Base-by-base conservation (phyloP, 768 basidiomycete genomes). In the Trametes meyenii region DNA sequence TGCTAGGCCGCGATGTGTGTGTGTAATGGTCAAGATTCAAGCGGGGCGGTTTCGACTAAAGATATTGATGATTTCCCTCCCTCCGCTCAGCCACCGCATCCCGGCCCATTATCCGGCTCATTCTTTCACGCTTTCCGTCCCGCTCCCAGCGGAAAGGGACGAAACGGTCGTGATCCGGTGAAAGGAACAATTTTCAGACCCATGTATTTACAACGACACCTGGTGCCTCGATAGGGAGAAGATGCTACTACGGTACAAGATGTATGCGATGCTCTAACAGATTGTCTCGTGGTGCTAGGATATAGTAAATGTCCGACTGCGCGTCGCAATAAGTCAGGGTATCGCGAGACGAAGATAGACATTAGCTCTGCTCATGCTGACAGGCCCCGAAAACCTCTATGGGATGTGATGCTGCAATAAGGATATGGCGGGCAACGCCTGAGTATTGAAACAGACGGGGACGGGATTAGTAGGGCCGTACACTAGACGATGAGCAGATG, bases 241-340 rank as follows among this genome's bases (percentile, higher is more conserved):
- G 58, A 65, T 66, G 60, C 61, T 67, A 68, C 64, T 72, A 72
- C 69, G 68, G 65, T 73, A 71, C 69, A 73, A 69, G 75, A 74
- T 81, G 76, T 33, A 33, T 85, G 83, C 83, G 84, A 85, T 85
- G 85, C 85, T 87, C 85, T 85, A 84, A 76, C 75, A 81, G 78
- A 83, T 77, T 84, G 83, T 84, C 83, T 85, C 84, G 85, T 85
- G 71, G 80, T 81, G 75, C 75, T 76, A 74, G 71, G 74, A 74
- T 74, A 74, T 73, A 71, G 70, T 73, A 74, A 63, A 77, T 77
- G 80, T 78, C 80, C 78, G 69, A 72, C 78, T 75, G 76, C 77
- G 78, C 69, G 69, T 77, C 78, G 81, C 78, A 80, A 80, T 75
- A 74, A 73, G 69, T 74, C 71, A 74, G 74, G 79, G 79, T 81